These are phyloP conservation scores for Coemansia furcata DNA, from an alignment of 192 early-diverging fungal species.

Conservation along the genomic window DNA sequence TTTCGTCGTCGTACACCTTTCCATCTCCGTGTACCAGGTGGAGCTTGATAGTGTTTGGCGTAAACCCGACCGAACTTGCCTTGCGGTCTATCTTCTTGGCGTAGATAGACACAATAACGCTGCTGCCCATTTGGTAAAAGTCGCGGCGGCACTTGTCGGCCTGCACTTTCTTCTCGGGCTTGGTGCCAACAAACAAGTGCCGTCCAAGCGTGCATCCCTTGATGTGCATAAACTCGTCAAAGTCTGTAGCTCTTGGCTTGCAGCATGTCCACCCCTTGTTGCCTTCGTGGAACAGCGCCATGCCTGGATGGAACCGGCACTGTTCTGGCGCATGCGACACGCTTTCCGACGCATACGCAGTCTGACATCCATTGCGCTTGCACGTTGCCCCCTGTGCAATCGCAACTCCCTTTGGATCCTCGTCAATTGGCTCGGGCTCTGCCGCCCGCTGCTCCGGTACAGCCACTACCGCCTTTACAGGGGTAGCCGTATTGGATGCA, in stretches of 20 bases:
- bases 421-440: conserved; percentile 61
- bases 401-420: conserved; percentile 72
- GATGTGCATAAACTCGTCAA: conserved; percentile 97
- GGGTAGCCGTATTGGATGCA: conserved; percentile 15
- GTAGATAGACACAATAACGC: conserved; percentile 87
- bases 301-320: conserved; percentile 88
- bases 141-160: conserved; percentile 72
- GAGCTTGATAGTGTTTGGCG: conserved; percentile 59
- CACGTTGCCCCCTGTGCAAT: conserved; percentile 76
- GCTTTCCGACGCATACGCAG: conserved; percentile 61
- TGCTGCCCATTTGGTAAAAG: conserved; percentile 90
- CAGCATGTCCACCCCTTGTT: conserved; percentile 98
- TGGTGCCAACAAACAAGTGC: conserved; percentile 83
- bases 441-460: conserved; percentile 25
- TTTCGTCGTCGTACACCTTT: conserved; percentile 66
- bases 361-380: conserved; percentile 78
- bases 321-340: conserved; percentile 26
- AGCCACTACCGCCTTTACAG: not conserved
- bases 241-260: conserved; percentile 90
- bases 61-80: conserved; percentile 69
- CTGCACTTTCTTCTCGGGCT: conserved; percentile 16
- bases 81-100: conserved; percentile 85
- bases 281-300: conserved; percentile 95
- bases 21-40: conserved; percentile 79
- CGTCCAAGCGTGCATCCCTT: conserved; percentile 85